These are phyloP conservation scores for Ceratobasidium sp. DNA, from an alignment of 1,284 basidiomycete species.

Conservation along the genomic window DNA sequence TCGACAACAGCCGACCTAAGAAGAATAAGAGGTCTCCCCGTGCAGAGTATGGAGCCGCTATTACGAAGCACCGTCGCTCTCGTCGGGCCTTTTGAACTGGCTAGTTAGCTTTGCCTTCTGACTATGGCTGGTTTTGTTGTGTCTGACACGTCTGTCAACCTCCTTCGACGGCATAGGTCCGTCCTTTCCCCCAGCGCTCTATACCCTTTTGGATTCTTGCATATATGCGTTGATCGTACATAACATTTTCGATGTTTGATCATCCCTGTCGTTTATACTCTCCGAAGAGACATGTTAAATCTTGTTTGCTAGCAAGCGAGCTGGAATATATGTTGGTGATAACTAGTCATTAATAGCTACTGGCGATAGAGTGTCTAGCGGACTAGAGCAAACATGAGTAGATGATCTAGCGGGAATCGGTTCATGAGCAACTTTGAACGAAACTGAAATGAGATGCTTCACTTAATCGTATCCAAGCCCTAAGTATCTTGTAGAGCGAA, in stretches of 20 bases:
- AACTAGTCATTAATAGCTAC: background rate
- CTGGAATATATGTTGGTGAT: conserved; percentile 1
- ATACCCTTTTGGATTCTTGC: conserved; percentile 6
- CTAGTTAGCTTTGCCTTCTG: background rate
- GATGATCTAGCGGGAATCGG: no score
- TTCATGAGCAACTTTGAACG: no score
- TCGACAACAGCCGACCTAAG: conserved; percentile 1
- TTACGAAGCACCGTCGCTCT: background rate
- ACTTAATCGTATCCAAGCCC: no score
- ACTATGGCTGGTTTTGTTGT: background rate
- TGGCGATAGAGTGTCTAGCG: background rate
- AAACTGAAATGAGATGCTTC: no score
- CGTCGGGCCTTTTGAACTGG: conserved; percentile 1
- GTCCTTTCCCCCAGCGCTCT: background rate
- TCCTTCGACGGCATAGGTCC: background rate
- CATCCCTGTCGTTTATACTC: background rate
- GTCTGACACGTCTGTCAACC: background rate
- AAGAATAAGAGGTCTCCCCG: conserved; percentile 8
- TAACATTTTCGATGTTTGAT: background rate
- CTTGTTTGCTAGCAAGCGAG: conserved; percentile 22
- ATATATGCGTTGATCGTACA: conserved; percentile 7
- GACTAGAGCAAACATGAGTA: no score
- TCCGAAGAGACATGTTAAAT: background rate
- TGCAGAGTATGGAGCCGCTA: background rate
- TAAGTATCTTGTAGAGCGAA: no score